phyloP scores from a whole-genome alignment of 805 yeast species.

The Yamadazyma phyllophila region DNA sequence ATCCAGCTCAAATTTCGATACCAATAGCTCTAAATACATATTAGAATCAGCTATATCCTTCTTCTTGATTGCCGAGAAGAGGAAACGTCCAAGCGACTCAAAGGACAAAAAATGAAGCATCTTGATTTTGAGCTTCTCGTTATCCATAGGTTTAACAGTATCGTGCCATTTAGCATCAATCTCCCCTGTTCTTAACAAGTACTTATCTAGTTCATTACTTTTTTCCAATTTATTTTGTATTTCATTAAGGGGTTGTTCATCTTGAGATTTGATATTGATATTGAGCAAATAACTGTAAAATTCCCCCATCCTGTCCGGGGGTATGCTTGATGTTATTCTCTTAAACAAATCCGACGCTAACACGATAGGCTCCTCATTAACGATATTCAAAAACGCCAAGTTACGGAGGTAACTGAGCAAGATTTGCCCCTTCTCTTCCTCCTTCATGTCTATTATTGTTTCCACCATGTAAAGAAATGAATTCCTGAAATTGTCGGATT shows the following conservation, averaged over 20 bases:
- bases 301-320: conserved; percentile 18
- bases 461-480: conserved; percentile 14
- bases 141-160: conserved; percentile 18
- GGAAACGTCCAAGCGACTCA: conserved; percentile 23
- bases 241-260: conserved; percentile 11
- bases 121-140: conserved; percentile 18
- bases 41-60: conserved; percentile 32
- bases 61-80: conserved; percentile 20
- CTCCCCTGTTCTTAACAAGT: conserved; percentile 36
- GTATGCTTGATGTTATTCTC: conserved; percentile 17
- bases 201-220: conserved; percentile 32
- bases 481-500: conserved; percentile 15
- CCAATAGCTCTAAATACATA: conserved; percentile 34
- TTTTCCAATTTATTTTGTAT: conserved; percentile 23
- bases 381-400: conserved; percentile 21
- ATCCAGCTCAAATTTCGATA: conserved; percentile 34
- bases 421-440: conserved; percentile 14
- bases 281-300: conserved; percentile 31
- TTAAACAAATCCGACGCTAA: conserved; percentile 17
- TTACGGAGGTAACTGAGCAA: conserved; percentile 25
- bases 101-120: conserved; percentile 34
- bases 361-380: conserved; percentile 23
- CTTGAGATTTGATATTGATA: conserved; percentile 30
- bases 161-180: conserved; percentile 38
- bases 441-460: conserved; percentile 16